A percentile compares a stretch with the other conserved stretches of the same genome.
These are phyloP conservation scores for Ascochyta koolunga DNA, from an alignment of 2,329 filamentous ascomycete genomes.

Conservation along the genomic window DNA sequence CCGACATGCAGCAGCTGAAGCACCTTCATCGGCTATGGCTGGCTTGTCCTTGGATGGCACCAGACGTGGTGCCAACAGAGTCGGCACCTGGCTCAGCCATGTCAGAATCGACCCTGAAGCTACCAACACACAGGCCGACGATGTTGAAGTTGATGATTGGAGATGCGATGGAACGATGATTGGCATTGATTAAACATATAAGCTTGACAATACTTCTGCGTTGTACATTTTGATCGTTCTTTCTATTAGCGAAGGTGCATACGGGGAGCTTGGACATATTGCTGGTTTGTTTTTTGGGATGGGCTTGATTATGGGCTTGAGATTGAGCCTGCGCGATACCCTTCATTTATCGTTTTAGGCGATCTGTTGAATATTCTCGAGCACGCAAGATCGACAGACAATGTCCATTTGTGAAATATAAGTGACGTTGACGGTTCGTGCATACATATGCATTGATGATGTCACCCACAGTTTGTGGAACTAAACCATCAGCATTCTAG, in stretches of 20 bases:
- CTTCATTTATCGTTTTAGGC: constrained; percentile 7
- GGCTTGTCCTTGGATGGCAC: constrained; percentile 45
- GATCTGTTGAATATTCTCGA: background rate
- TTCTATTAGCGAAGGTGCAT: constrained; percentile 16
- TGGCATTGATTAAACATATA: constrained; percentile 39
- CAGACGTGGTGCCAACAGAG: constrained; percentile 44
- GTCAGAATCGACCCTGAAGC: constrained; percentile 46
- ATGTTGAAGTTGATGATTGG: constrained; percentile 47
- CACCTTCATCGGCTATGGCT: constrained; percentile 44
- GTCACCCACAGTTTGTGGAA: background rate
- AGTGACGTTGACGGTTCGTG: constrained; percentile 7
- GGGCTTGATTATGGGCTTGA: background rate
- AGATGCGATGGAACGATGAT: constrained; percentile 44
- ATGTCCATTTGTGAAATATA: constrained; percentile 1
- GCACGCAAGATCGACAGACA: background rate
- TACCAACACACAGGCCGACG: constrained; percentile 37
- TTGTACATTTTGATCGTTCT: constrained; percentile 14
- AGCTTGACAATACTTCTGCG: constrained; percentile 7
- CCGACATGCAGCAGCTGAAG: constrained; percentile 21
- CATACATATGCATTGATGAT: constrained; percentile 11
- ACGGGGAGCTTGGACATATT: constrained; percentile 11
- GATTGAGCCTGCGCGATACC: constrained; percentile 10
- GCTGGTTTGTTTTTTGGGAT: background rate
- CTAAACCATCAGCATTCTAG: background rate
- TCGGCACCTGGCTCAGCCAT: constrained; percentile 49